Percentiles rank a stretch among this genome's conserved stretches.
Conservation (phyloP, 352 stramenopile species). For the Pythium phragmiticola region DNA sequence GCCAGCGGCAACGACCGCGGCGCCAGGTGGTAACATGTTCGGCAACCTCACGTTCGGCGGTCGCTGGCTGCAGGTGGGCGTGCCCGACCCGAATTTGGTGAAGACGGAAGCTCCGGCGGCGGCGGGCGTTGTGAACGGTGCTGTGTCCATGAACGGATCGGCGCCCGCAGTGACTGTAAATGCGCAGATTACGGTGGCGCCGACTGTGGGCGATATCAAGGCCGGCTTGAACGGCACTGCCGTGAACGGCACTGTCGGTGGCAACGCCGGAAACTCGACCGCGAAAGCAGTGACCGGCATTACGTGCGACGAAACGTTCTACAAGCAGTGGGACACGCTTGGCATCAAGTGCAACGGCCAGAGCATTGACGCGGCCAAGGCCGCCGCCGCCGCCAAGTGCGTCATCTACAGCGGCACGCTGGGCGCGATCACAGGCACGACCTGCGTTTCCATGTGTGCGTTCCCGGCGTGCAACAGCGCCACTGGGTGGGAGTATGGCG, state of each 20-base stretch:
- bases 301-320: constrained; percentile 76
- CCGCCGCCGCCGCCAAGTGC: constrained; percentile 51
- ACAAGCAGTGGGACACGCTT: constrained; percentile 69
- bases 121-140: not conserved
- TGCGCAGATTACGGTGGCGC: constrained; percentile 8
- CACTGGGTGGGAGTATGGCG: constrained; percentile 57
- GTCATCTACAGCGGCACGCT: constrained; percentile 79
- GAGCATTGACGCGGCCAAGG: constrained; percentile 49
- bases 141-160: not conserved
- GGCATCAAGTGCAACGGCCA: constrained; percentile 56
- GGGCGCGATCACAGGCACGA: constrained; percentile 41
- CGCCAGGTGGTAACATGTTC: not conserved
- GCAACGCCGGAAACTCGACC: constrained; percentile 11
- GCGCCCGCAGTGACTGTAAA: not conserved
- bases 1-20: not conserved
- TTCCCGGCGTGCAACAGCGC: constrained; percentile 66
- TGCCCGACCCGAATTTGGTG: not conserved
- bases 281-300: constrained; percentile 24
- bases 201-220: constrained; percentile 4
- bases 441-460: constrained; percentile 78
- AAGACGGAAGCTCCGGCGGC: not conserved
- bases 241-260: not conserved
- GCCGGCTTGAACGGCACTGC: not conserved
- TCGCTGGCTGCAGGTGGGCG: not conserved
- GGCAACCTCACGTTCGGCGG: not conserved